These are phyloP conservation scores for Madurella mycetomatis DNA, from an alignment of 2,329 filamentous ascomycete species.

Conservation along the genomic window DNA sequence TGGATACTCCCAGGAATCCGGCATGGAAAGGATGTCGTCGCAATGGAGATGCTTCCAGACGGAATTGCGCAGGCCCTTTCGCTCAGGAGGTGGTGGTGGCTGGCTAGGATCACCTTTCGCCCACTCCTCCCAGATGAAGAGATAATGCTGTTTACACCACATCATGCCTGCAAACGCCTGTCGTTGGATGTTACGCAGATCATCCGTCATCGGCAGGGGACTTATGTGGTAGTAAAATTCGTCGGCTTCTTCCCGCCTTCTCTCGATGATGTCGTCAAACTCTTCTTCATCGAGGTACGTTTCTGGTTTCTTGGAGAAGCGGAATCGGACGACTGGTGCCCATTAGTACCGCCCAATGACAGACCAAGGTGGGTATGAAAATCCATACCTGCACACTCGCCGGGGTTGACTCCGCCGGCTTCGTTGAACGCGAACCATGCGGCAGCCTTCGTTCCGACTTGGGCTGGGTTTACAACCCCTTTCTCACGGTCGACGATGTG, in stretches of 20 bases:
- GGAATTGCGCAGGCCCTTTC: constrained; percentile 77
- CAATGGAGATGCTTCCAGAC: constrained; percentile 95
- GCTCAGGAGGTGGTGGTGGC: constrained; percentile 74
- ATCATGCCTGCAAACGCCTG: constrained; percentile 96
- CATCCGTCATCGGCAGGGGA: constrained; percentile 87
- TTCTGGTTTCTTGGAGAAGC: constrained; percentile 70
- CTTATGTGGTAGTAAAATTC: constrained; percentile 95
- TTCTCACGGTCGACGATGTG: constrained; percentile 80
- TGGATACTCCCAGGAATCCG: constrained; percentile 97
- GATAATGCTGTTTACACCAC: constrained; percentile 97
- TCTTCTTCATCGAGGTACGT: constrained; percentile 85
- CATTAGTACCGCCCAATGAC: background rate
- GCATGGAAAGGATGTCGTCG: constrained; percentile 95
- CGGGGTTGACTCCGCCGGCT: constrained; percentile 77
- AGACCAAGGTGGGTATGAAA: constrained; percentile 37
- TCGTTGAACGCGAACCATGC: constrained; percentile 94
- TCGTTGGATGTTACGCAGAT: constrained; percentile 89
- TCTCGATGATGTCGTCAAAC: constrained; percentile 87
- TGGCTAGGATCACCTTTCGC: constrained; percentile 87
- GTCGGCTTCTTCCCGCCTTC: constrained; percentile 82
- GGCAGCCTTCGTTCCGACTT: constrained; percentile 79
- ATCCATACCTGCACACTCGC: constrained; percentile 81
- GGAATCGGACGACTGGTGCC: constrained; percentile 76
- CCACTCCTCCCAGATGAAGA: constrained; percentile 98
- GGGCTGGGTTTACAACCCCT: constrained; percentile 72